Evolutionary conservation across 805 yeast genomes (phyloP).

Genomic region (Tetrapisispora arboricola): DNA sequence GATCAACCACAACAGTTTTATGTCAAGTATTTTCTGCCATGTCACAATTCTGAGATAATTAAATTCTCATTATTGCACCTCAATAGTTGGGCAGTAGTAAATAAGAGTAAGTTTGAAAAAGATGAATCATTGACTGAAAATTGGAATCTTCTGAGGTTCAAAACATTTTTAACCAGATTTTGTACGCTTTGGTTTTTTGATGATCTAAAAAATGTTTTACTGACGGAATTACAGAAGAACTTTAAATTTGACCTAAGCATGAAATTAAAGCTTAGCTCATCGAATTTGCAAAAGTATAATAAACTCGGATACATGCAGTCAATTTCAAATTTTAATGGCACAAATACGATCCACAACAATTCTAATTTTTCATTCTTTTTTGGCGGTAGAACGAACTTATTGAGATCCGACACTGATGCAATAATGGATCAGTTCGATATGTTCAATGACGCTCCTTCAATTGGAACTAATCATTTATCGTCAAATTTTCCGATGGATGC

Average conservation of each 20-base stretch:
- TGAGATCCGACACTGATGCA: constrained; percentile 17
- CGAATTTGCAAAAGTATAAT: constrained; percentile 1
- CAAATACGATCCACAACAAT: constrained; percentile 3
- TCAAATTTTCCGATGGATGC: background rate
- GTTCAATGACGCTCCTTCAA: constrained; percentile 8
- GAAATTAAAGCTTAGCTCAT: background rate
- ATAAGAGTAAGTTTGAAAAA: background rate
- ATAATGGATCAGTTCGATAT: constrained; percentile 24
- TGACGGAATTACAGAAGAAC: constrained; percentile 7
- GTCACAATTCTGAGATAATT: constrained; percentile 19
- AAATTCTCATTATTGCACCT: constrained; percentile 15
- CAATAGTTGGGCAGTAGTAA: constrained; percentile 13
- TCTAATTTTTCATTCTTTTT: constrained; percentile 2
- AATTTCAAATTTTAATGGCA: constrained; percentile 5
- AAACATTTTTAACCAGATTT: constrained; percentile 18
- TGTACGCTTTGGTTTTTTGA: constrained; percentile 16
- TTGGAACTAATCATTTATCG: background rate
- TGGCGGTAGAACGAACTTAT: constrained; percentile 8
- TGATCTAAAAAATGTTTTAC: constrained; percentile 12
- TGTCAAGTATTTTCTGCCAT: constrained; percentile 21
- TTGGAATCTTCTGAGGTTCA: constrained; percentile 19
- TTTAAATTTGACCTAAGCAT: constrained; percentile 4
- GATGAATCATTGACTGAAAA: constrained; percentile 1
- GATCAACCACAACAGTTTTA: constrained; percentile 19
- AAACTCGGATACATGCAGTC: constrained; percentile 6